Conservation (phyloP, 2,329 filamentous ascomycete genomes). For the Plectosphaerella plurivora region DNA sequence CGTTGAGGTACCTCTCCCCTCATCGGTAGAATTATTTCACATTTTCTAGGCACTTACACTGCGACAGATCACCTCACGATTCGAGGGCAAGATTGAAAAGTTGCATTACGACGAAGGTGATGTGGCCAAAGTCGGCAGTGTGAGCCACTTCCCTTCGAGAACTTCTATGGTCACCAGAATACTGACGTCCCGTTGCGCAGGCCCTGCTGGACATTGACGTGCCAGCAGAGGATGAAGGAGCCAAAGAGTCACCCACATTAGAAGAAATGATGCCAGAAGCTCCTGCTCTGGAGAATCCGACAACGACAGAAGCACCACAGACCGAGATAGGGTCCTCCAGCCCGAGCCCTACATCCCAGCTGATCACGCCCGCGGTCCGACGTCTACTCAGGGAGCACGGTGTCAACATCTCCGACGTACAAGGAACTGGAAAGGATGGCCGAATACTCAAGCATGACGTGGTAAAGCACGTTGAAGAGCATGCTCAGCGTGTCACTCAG, state of each 20-base stretch:
- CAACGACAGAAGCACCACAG: no score
- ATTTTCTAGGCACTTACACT: neutral
- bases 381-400: neutral
- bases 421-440: neutral
- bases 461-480: neutral
- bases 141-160: neutral
- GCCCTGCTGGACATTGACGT: neutral
- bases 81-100: neutral
- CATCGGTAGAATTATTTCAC: no score
- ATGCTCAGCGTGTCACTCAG: no score
- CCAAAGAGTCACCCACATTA: no score
- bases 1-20: neutral
- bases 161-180: neutral
- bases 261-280: no score
- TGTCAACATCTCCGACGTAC: neutral
- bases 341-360: neutral
- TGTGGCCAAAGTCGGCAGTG: neutral
- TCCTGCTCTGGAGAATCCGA: no score
- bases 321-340: neutral
- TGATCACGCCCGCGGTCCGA: neutral
- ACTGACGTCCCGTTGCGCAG: neutral
- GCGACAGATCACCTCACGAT: neutral
- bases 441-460: neutral
- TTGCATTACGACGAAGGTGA: neutral
- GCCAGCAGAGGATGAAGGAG: neutral